Evolutionary conservation across 805 yeast genomes (phyloP).

Genomic region (Blastobotrys chiropterorum): DNA sequence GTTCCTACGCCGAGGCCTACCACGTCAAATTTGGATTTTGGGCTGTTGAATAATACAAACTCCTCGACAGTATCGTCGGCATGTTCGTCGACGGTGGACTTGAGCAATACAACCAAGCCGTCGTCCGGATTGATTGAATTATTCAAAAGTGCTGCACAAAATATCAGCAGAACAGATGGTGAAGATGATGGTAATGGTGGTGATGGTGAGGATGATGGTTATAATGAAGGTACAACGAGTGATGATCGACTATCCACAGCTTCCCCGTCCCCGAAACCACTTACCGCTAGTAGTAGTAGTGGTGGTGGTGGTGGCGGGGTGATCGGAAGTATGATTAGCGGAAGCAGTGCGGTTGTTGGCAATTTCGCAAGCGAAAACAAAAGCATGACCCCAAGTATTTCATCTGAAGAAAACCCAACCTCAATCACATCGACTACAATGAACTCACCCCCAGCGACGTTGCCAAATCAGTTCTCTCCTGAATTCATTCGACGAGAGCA

Average conservation of each 20-base stretch:
- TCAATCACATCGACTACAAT: not conserved
- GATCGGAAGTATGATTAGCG: not conserved
- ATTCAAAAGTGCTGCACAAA: constrained; percentile 1
- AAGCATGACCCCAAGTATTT: not conserved
- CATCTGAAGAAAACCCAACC: not conserved
- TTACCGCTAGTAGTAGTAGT: no score
- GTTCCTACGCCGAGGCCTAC: not conserved
- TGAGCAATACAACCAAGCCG: not conserved
- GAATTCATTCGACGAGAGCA: constrained; percentile 24
- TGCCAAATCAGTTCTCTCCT: not conserved
- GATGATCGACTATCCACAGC: not conserved
- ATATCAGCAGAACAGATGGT: not conserved
- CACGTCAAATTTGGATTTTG: constrained; percentile 3
- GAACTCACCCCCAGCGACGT: not conserved
- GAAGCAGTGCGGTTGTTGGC: not conserved
- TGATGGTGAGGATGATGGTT: not conserved
- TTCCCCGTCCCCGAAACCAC: not conserved
- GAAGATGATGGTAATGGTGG: not conserved
- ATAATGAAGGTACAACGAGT: not conserved
- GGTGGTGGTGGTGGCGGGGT: no score
- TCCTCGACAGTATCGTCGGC: not conserved
- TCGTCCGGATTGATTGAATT: constrained; percentile 3
- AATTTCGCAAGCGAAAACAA: not conserved
- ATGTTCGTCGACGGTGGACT: not conserved
- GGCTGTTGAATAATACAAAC: not conserved